Conservation (phyloP, 2,329 filamentous ascomycete genomes). For the Ophiobolus disseminans region DNA sequence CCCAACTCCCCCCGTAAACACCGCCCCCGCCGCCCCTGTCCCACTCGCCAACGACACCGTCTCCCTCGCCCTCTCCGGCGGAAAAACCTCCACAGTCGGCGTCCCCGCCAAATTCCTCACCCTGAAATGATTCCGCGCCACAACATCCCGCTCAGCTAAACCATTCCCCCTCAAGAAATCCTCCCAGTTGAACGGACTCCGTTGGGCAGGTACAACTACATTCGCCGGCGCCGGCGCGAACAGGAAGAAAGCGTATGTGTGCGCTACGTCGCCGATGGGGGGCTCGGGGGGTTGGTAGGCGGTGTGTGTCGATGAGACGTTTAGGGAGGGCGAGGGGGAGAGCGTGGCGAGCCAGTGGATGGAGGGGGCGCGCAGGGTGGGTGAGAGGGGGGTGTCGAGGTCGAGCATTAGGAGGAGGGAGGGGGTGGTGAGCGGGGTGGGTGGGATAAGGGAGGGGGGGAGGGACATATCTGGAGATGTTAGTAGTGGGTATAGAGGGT, state of each 20-base stretch:
- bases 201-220: conserved; percentile 29
- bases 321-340: conserved; percentile 6
- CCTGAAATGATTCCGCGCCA: conserved; percentile 50
- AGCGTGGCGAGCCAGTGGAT: conserved; percentile 40
- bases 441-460: conserved; percentile 34
- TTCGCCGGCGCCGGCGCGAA: conserved; percentile 33
- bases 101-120: conserved; percentile 41
- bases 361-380: conserved; percentile 34
- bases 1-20: too few relatives aligned
- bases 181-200: conserved; percentile 45
- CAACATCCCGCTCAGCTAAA: conserved; percentile 29
- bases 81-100: conserved; percentile 28
- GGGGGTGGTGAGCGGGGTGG: conserved; percentile 16
- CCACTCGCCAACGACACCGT: too few relatives aligned
- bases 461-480: conserved; percentile 28
- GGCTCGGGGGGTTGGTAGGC: conserved; percentile 32
- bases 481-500: background rate
- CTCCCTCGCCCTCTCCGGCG: conserved; percentile 21
- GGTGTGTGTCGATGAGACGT: conserved; percentile 15
- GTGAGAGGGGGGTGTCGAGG: conserved; percentile 39
- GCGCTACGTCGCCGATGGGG: conserved; percentile 38
- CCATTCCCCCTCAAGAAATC: conserved; percentile 45
- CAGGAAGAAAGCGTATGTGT: conserved; percentile 37
- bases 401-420: conserved; percentile 41
- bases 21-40: too few relatives aligned